Percentiles rank a stretch among this genome's conserved stretches.
phyloP scores from a whole-genome alignment of 2,329 filamentous ascomycete species.

The Ophiostoma perfectum region DNA sequence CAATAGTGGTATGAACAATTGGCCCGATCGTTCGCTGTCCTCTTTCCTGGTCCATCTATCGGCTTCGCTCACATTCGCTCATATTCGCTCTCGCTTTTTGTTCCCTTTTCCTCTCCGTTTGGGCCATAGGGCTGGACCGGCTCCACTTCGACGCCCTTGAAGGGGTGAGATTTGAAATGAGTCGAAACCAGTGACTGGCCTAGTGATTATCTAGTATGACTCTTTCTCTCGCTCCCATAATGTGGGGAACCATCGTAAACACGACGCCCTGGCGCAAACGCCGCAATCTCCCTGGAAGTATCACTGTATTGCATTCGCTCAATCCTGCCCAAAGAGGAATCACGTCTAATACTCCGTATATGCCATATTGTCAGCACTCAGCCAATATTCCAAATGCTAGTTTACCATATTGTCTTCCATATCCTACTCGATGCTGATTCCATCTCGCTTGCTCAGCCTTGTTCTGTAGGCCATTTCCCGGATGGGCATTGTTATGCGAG shows the following conservation, averaged over 20 bases:
- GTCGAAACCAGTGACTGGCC: neutral
- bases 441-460: constrained; percentile 1
- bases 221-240: neutral
- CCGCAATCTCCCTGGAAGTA: neutral
- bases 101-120: neutral
- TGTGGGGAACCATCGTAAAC: neutral
- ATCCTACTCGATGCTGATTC: neutral
- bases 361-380: neutral
- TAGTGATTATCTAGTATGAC: neutral
- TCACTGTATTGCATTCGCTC: neutral
- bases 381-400: no score
- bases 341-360: neutral
- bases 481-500: neutral
- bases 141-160: neutral
- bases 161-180: neutral
- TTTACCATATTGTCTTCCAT: neutral
- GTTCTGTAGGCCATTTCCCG: neutral
- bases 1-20: neutral
- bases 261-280: constrained; percentile 10
- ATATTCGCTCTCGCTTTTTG: neutral
- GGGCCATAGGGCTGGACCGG: constrained; percentile 4
- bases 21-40: neutral
- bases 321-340: neutral
- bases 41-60: neutral
- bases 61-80: constrained; percentile 10